Evolutionary conservation across 2,329 filamentous ascomycete genomes (phyloP), one percentile per base, ranked within the genome.

Genomic region (Cladosporium cucumerinum): DNA sequence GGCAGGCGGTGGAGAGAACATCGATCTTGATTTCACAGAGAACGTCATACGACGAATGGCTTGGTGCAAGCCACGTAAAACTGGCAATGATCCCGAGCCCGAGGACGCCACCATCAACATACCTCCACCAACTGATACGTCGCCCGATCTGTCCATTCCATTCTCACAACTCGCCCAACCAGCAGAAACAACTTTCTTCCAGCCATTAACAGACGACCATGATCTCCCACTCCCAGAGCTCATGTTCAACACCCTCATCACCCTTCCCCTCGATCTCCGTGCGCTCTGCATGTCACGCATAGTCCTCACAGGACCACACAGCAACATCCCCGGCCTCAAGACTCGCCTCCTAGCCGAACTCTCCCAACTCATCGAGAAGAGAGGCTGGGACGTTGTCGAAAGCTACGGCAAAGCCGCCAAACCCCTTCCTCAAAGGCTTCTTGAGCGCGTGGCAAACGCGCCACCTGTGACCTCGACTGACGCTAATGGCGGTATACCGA

Each of bases 281-380:
- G 89, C 90, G 0, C 79, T 89, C 5, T 97, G 94, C 76, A 95
- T 97, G 87, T 88, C 93, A 1, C 90, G 94, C 46, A 90, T 98
- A 54, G 82, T 97, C 18, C 90, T 99, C 72, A 89, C 89, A 0
- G 95, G 95, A 34, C 92, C 92, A 2, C 90, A 90, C 57, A 87
- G 92, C 6, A 85, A 85, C 28, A 87, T 97, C 10, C 85, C 93
- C 0, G 95, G 95, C 0, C 79, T 99, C 28, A 92, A 91, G 69
- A 82, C 84, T 26, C 87, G 94, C 28, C 84, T 97, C 43, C 78
- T 97, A 34, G 85, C 89, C 64, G 93, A 98, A 71, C 78, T 98
- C 0, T 83, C 85, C 4, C 78, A 80, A 1, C 79, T 97, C 0
- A 83, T 95, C 5, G 81, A 87, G 18, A 80, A 83, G 52, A 82